These are phyloP conservation scores for Aeminium ludgeri DNA, from an alignment of 495 filamentous ascomycete genomes.

Conservation along the genomic window DNA sequence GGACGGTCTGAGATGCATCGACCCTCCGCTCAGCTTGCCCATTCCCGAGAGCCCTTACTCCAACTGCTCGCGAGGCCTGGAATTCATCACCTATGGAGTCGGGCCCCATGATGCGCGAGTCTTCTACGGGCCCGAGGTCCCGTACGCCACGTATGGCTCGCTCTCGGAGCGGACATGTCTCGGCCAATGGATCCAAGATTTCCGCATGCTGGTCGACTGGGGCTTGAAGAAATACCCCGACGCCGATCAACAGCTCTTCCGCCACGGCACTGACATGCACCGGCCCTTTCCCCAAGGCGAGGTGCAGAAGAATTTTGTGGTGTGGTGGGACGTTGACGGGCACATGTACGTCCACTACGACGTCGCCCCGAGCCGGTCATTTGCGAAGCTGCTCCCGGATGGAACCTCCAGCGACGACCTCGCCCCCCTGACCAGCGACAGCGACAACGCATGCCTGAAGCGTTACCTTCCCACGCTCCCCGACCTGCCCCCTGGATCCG, in stretches of 20 bases:
- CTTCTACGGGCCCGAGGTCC: slow-evolving; percentile 32
- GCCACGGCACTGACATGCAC: slow-evolving; percentile 28
- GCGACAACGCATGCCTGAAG: slow-evolving; percentile 28
- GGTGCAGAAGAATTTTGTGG: slow-evolving; percentile 41
- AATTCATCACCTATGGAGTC: slow-evolving; percentile 19
- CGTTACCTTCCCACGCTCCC: slow-evolving; percentile 25
- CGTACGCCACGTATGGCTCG: slow-evolving; percentile 33
- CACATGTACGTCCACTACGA: slow-evolving; percentile 35
- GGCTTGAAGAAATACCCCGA: slow-evolving; percentile 7
- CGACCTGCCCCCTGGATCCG: slow-evolving; percentile 4
- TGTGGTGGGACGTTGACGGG: slow-evolving; percentile 35
- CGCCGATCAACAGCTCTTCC: background rate
- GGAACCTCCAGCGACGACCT: slow-evolving; percentile 30
- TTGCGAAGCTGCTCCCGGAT: slow-evolving; percentile 27
- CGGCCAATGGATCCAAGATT: slow-evolving; percentile 35
- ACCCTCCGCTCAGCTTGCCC: slow-evolving; percentile 24
- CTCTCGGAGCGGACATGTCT: slow-evolving; percentile 35
- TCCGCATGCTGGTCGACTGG: slow-evolving; percentile 32
- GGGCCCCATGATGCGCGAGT: slow-evolving; percentile 38
- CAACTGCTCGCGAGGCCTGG: slow-evolving; percentile 28
- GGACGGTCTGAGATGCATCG: slow-evolving; percentile 26
- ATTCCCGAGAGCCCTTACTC: slow-evolving; percentile 27
- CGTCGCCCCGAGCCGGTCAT: slow-evolving; percentile 29
- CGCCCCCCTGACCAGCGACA: slow-evolving; percentile 14
- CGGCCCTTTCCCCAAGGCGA: slow-evolving; percentile 25